Evolutionary conservation across 2,329 filamentous ascomycete genomes (phyloP), one percentile per base, ranked within the genome.

Genomic region (Microdochium trichocladiopsis): DNA sequence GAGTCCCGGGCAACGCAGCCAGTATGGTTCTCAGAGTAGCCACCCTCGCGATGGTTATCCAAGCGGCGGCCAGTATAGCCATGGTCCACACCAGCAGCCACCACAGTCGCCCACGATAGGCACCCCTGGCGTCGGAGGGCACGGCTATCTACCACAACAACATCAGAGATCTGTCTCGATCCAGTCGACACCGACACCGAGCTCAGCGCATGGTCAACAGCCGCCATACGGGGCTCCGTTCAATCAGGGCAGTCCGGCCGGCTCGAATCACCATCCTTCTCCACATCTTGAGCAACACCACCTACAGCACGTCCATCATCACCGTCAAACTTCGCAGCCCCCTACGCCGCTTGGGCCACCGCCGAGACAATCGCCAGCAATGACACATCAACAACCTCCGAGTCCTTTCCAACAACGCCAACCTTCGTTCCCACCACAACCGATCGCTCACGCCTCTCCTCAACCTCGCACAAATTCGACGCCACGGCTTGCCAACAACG

Each of bases 381-480:
- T 61, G 60, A 57, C 76, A 74, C 66, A 66, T 68, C 60, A 62
- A 55, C 80, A 79, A 57, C 79, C 80, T 37, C 68, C 77, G 16
- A 85, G 82, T 61, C 80, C 82, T n/a, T 83, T 82, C 62, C 78
- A 82, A 61, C 79, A 82, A 58, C 71, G 78, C 51, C 60, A 70
- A 37, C 62, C 72, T 23, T 61, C 63, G 8, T 54, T 63, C 24
- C 62, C 47, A 49, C 62, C 23, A 43, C 52, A 56, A 52, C 48
- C 65, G 33, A 57, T 66, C 51, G 33, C 52, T 53, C 67, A 64
- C 61, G 60, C 54, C 59, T 64, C 50, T 63, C 64, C 52, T 43
- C 63, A 48, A 52, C 63, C 50, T 58, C 59, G 57, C 23, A 65
- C 68, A 52, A 53, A 62, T 58, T 70, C 57, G 54, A 65, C 70